These are phyloP conservation scores for Vitis rupestris DNA, from an alignment of 164 flowering plant genomes.

Conservation along the genomic window DNA sequence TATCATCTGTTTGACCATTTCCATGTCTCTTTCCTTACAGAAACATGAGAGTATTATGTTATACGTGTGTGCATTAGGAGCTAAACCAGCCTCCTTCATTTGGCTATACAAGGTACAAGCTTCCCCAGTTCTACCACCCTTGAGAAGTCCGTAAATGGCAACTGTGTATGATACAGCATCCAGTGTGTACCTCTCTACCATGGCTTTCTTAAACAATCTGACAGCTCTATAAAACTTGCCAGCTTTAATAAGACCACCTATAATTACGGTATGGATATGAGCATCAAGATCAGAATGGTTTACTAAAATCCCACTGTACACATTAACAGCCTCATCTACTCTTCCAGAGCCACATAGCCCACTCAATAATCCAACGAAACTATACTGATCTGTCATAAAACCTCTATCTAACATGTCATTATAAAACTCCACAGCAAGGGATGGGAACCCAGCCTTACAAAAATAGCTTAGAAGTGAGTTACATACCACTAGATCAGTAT, in stretches of 20 bases:
- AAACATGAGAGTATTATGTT: constrained; percentile 42
- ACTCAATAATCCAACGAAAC: constrained; percentile 45
- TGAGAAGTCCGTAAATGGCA: constrained; percentile 51
- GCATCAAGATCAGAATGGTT: constrained; percentile 40
- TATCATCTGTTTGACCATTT: constrained; percentile 32
- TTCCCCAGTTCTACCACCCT: constrained; percentile 39
- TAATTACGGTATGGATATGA: constrained; percentile 50
- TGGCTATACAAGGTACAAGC: constrained; percentile 40
- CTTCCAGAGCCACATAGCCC: constrained; percentile 50
- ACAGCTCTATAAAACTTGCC: constrained; percentile 40
- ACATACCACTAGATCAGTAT: constrained; percentile 45
- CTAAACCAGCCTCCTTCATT: constrained; percentile 54
- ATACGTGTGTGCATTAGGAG: constrained; percentile 41
- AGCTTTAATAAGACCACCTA: constrained; percentile 44
- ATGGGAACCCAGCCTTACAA: constrained; percentile 47
- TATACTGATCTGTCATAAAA: constrained; percentile 47
- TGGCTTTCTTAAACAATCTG: constrained; percentile 41
- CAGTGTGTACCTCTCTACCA: constrained; percentile 28
- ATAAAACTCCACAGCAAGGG: constrained; percentile 42
- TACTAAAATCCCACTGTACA: constrained; percentile 43
- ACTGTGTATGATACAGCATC: constrained; percentile 58
- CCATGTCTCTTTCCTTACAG: constrained; percentile 37
- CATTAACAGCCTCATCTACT: constrained; percentile 43
- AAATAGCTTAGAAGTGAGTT: constrained; percentile 51
- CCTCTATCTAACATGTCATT: constrained; percentile 44